Percentiles rank a stretch among this genome's conserved stretches.
phyloP scores from a whole-genome alignment of 1,284 basidiomycete species.

The Anthracocystis panici-leucophaei region DNA sequence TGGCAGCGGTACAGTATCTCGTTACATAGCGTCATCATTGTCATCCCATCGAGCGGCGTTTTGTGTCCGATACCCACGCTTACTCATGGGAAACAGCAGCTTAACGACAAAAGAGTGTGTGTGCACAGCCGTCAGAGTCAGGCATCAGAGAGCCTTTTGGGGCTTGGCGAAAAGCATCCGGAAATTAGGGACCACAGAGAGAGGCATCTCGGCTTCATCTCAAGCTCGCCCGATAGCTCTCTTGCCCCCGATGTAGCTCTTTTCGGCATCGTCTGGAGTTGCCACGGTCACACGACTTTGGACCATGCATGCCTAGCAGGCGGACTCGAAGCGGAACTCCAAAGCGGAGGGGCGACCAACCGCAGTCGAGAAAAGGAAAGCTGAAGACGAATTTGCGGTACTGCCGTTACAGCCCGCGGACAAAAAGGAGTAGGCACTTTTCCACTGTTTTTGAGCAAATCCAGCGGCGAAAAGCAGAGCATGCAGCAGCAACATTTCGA shows the following conservation, averaged over 20 bases:
- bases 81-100: too few species aligned
- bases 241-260: neutral
- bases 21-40: too few species aligned
- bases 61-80: too few species aligned
- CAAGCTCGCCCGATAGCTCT: neutral
- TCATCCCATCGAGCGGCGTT: too few species aligned
- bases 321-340: neutral
- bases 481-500: conserved; percentile 2
- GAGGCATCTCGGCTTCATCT: neutral
- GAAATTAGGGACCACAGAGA: neutral
- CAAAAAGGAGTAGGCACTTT: neutral
- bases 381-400: too few species aligned
- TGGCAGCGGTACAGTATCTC: too few species aligned
- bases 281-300: neutral
- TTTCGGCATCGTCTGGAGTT: neutral
- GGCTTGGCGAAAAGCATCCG: neutral
- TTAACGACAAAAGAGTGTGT: too few species aligned
- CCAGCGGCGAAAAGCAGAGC: neutral
- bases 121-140: neutral
- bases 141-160: neutral
- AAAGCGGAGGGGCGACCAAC: neutral
- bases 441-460: conserved; percentile 2
- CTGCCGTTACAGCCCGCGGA: neutral
- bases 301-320: neutral
- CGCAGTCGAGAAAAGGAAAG: neutral